Base-by-base conservation (phyloP, 2,329 filamentous ascomycete genomes). In the Sarocladium kiliense region DNA sequence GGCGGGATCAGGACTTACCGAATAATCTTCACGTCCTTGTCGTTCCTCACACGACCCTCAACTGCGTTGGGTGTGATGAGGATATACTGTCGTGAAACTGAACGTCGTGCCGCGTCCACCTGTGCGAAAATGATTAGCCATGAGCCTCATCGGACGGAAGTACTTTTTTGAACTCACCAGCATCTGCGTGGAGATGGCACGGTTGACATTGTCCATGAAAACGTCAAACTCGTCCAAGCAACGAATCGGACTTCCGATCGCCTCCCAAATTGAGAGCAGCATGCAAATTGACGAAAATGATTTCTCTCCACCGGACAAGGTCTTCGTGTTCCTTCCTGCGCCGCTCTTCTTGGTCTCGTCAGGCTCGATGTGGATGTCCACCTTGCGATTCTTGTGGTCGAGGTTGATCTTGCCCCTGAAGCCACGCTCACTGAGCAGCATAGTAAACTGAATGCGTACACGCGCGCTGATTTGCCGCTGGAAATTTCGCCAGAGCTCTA, bases 191-290 rank as follows among this genome's bases (percentile, higher is more conserved):
- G 90, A 95, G 62, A 95, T 89, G 55, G 89, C 90, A 58, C 94
- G 85, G 71, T 99, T 99, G 57, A 97, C 90, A 62, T 88, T 91
- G 71, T 99, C 94, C 94, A 99, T 99, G 77, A 97, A 99, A 30
- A 99, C 94, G 68, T 99, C 94, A 66, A 97, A 99, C 71, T 99
- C 94, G 71, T 99, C 94, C 54, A 99, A 78, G 66, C 94, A 99
- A 55, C 94, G 85, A 58, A 99, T 87, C 0, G 92, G 93, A 18
- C 91, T 95, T 11, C 94, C 93, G 87, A 99, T 99, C 27, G 94
- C 93, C 67, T 99, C 94, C 94, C 94, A 99, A 18, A 99, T 87
- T 2, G 91, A 85, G 30, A 99, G 79, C 55, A 99, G 76, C 63
- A 99, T 81, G 72, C 94, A 99, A 57, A 97, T 95, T 3, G 93